These are phyloP conservation scores for Tricholoma furcatifolium DNA, from an alignment of 768 basidiomycete genomes.

Conservation along the genomic window DNA sequence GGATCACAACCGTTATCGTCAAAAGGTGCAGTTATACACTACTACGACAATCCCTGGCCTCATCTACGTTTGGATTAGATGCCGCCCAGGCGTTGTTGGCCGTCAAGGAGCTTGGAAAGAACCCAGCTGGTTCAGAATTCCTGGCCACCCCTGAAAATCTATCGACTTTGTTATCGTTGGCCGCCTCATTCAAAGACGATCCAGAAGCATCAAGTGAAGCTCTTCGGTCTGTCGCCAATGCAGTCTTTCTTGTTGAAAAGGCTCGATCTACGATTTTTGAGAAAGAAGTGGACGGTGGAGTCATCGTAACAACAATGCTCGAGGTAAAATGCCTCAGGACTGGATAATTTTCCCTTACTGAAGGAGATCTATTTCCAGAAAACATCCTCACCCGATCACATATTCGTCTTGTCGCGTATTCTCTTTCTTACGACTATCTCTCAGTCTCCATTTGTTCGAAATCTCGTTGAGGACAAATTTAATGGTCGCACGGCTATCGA, in stretches of 20 bases:
- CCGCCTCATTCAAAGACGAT: slow-evolving; percentile 54
- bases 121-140: slow-evolving; percentile 63
- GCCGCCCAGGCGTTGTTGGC: slow-evolving; percentile 64
- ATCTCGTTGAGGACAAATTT: slow-evolving; percentile 65
- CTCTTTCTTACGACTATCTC: slow-evolving; percentile 73
- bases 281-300: slow-evolving; percentile 63
- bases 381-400: slow-evolving; percentile 56
- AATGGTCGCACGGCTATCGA: slow-evolving; percentile 59
- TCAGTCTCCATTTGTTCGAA: slow-evolving; percentile 46
- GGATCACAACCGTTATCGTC: slow-evolving; percentile 48
- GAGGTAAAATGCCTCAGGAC: slow-evolving; percentile 39
- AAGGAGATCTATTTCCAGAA: slow-evolving; percentile 41
- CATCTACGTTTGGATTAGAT: slow-evolving; percentile 43
- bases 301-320: slow-evolving; percentile 51
- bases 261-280: slow-evolving; percentile 58
- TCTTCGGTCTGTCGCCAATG: slow-evolving; percentile 76
- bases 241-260: slow-evolving; percentile 64
- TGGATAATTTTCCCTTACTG: slow-evolving; percentile 1
- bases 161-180: slow-evolving; percentile 50
- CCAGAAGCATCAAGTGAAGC: slow-evolving; percentile 66
- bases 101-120: slow-evolving; percentile 73
- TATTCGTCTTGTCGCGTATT: slow-evolving; percentile 75
- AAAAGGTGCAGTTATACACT: slow-evolving; percentile 46
- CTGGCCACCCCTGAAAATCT: slow-evolving; percentile 58
- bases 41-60: not conserved